phyloP scores from a whole-genome alignment of 257 asterid genomes.

The Capsicum rhomboideum region DNA sequence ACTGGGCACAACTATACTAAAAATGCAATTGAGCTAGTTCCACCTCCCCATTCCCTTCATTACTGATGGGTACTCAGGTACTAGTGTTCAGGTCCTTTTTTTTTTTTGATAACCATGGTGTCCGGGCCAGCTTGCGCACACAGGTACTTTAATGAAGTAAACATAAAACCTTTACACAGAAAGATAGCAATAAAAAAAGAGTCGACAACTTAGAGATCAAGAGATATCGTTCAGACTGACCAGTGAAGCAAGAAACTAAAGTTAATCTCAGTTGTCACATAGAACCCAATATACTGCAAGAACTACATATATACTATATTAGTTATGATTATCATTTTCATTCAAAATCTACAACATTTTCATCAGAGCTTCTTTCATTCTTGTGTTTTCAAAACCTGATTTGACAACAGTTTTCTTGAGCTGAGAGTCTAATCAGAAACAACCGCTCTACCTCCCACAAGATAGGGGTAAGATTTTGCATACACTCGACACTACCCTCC shows the following conservation, averaged over 20 bases:
- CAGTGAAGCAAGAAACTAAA: not conserved
- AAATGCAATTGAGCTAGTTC: not conserved
- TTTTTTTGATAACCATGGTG: no score
- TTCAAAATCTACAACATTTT: not conserved
- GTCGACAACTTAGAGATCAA: not conserved
- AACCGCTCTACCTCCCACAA: not conserved
- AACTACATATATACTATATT: not conserved
- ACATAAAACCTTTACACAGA: not conserved
- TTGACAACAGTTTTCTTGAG: not conserved
- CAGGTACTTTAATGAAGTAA: not conserved
- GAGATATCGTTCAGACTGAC: not conserved
- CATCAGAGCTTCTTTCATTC: not conserved
- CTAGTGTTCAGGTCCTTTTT: not conserved
- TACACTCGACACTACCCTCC: not conserved
- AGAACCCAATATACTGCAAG: not conserved
- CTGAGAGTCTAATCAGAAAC: not conserved
- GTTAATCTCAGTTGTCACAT: not conserved
- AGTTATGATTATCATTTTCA: not conserved
- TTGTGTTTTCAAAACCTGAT: not conserved
- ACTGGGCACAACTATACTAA: not conserved
- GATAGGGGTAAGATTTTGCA: not conserved
- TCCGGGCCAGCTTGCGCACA: no score
- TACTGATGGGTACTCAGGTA: not conserved
- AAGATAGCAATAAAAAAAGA: not conserved
- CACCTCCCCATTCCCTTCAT: not conserved